Conservation (phyloP, 2,329 filamentous ascomycete species). For the Hysterium pulicare region DNA sequence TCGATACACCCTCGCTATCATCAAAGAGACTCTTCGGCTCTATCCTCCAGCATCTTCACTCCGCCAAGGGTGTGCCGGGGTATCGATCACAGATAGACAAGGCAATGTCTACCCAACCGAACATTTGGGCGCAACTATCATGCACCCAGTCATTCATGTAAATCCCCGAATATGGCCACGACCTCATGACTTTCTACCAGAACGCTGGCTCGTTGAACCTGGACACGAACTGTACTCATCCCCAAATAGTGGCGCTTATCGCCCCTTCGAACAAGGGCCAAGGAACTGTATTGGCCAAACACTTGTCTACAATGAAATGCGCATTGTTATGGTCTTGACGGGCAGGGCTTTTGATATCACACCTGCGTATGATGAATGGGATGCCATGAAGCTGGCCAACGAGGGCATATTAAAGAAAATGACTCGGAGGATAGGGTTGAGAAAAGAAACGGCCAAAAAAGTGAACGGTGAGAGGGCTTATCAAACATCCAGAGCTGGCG, state of each 20-base stretch:
- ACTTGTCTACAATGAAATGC: slow-evolving; percentile 48
- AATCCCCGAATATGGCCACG: slow-evolving; percentile 15
- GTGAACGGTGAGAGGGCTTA: slow-evolving; percentile 8
- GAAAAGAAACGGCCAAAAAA: not conserved
- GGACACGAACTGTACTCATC: slow-evolving; percentile 1
- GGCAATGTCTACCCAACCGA: slow-evolving; percentile 10
- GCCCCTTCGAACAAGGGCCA: slow-evolving; percentile 51
- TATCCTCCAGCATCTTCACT: slow-evolving; percentile 43
- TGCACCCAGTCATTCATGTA: slow-evolving; percentile 6
- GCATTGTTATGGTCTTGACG: slow-evolving; percentile 47
- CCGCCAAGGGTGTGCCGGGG: slow-evolving; percentile 3
- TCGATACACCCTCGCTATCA: slow-evolving; percentile 6
- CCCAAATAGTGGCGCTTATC: slow-evolving; percentile 46
- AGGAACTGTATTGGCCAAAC: slow-evolving; percentile 55
- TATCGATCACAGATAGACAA: slow-evolving; percentile 1
- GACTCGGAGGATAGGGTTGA: not conserved
- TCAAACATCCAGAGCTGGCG: slow-evolving; percentile 5
- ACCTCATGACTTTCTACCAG: slow-evolving; percentile 20
- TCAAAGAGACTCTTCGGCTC: slow-evolving; percentile 26
- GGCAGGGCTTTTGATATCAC: slow-evolving; percentile 46
- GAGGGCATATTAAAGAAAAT: not conserved
- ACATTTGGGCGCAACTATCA: not conserved
- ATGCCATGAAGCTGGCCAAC: not conserved
- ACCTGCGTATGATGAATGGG: slow-evolving; percentile 7
- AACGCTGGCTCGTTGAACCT: slow-evolving; percentile 14